These are phyloP conservation scores for Sugiyamaella americana DNA, from an alignment of 805 yeast genomes.

Conservation along the genomic window DNA sequence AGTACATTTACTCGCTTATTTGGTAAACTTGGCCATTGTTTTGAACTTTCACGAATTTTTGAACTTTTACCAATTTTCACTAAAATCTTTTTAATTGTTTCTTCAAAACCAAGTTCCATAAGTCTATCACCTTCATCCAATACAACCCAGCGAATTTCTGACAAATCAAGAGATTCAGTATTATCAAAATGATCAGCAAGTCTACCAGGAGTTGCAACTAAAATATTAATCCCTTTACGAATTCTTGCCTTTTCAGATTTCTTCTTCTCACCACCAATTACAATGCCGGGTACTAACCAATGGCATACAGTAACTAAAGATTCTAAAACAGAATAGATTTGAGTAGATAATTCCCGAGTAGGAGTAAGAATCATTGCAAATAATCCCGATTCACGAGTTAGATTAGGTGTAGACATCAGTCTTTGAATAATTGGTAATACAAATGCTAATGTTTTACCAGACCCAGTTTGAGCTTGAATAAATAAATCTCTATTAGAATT, in stretches of 20 bases:
- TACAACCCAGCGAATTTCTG: slow-evolving; percentile 78
- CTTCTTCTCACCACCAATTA: slow-evolving; percentile 97
- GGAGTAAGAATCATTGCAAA: slow-evolving; percentile 89
- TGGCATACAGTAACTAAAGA: slow-evolving; percentile 60
- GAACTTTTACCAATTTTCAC: slow-evolving; percentile 46
- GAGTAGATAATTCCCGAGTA: slow-evolving; percentile 90
- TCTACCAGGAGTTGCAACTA: slow-evolving; percentile 98
- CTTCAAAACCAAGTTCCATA: slow-evolving; percentile 95
- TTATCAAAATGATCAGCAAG: slow-evolving; percentile 90
- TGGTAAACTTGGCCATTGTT: slow-evolving; percentile 56
- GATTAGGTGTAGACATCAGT: slow-evolving; percentile 48
- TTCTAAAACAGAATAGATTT: slow-evolving; percentile 77
- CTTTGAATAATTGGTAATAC: slow-evolving; percentile 74
- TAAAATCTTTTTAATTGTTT: slow-evolving; percentile 75
- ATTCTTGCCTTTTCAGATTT: slow-evolving; percentile 93
- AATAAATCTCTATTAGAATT: slow-evolving; percentile 57
- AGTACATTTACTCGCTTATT: slow-evolving; percentile 64
- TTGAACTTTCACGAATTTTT: slow-evolving; percentile 34
- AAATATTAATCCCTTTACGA: slow-evolving; percentile 89
- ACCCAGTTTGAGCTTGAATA: slow-evolving; percentile 96
- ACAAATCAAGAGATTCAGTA: slow-evolving; percentile 66
- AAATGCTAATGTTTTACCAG: slow-evolving; percentile 92
- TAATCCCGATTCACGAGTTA: slow-evolving; percentile 65
- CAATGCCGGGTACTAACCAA: slow-evolving; percentile 88
- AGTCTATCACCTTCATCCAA: slow-evolving; percentile 95